phyloP scores from a whole-genome alignment of 2,329 filamentous ascomycete species.

The Ascochyta clinopodiicola region DNA sequence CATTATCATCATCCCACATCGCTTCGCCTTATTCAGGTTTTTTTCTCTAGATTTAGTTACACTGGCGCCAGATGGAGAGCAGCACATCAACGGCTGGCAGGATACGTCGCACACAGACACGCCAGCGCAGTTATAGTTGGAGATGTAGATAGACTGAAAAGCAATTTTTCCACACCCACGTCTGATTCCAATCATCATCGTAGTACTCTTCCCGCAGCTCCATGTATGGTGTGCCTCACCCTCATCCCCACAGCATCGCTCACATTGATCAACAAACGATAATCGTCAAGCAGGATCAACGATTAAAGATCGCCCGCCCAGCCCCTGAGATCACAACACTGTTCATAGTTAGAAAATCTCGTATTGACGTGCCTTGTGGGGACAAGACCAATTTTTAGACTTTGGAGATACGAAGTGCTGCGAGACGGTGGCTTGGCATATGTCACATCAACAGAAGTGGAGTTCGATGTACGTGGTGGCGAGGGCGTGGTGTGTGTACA shows the following conservation, averaged over 20 bases:
- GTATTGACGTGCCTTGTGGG: too few species aligned
- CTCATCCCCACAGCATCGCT: neutral
- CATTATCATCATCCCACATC: neutral
- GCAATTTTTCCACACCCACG: neutral
- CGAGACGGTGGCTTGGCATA: slow-evolving; percentile 5
- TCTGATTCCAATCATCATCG: neutral
- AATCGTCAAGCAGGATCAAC: too few species aligned
- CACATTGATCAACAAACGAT: too few species aligned
- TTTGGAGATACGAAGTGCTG: neutral
- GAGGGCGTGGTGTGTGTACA: too few species aligned
- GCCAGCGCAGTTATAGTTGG: slow-evolving; percentile 2
- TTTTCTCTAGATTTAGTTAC: neutral
- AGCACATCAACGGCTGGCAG: slow-evolving; percentile 2
- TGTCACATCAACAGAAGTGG: neutral
- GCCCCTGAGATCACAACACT: too few species aligned
- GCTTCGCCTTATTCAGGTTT: neutral
- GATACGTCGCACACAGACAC: neutral
- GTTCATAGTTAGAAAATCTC: neutral
- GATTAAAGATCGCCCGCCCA: too few species aligned
- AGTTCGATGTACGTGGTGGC: too few species aligned
- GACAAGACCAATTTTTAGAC: neutral
- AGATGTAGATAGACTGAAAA: slow-evolving; percentile 7
- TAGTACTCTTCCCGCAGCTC: neutral
- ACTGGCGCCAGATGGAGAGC: neutral
- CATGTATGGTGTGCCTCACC: neutral